These are phyloP conservation scores for Phytophthora vignae DNA, from an alignment of 352 stramenopile species.

Conservation along the genomic window DNA sequence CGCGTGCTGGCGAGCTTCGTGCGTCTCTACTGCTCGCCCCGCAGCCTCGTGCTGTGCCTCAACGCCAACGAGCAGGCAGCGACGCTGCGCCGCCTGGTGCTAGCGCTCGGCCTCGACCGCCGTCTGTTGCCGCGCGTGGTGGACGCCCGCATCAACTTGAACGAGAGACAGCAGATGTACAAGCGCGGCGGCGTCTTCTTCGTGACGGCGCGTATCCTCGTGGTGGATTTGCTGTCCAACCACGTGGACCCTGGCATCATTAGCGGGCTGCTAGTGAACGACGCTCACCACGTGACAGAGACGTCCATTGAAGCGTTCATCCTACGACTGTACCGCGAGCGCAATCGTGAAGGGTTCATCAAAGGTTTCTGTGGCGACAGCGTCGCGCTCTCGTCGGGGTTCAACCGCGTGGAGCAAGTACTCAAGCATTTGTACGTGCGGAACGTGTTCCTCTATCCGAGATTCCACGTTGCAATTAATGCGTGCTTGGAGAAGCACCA, in stretches of 20 bases:
- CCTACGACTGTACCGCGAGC: constrained; percentile 93
- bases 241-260: constrained; percentile 84
- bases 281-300: constrained; percentile 94
- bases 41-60: constrained; percentile 92
- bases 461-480: constrained; percentile 94
- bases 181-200: constrained; percentile 92
- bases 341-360: constrained; percentile 93
- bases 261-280: constrained; percentile 93
- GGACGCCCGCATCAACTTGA: constrained; percentile 75
- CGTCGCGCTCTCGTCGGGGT: constrained; percentile 90
- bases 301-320: constrained; percentile 98
- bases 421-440: constrained; percentile 95
- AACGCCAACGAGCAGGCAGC: constrained; percentile 91
- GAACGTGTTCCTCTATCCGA: constrained; percentile 94
- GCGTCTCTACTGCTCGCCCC: constrained; percentile 88
- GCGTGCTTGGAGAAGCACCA: constrained; percentile 86
- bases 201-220: constrained; percentile 97
- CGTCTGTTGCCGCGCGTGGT: constrained; percentile 90
- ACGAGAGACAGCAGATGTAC: constrained; percentile 91
- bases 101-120: constrained; percentile 89
- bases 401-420: constrained; percentile 96
- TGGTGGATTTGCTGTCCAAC: constrained; percentile 96
- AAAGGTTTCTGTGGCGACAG: constrained; percentile 97
- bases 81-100: constrained; percentile 77
- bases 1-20: constrained; percentile 92